Percentiles rank a stretch among this genome's conserved stretches.
phyloP scores from a whole-genome alignment of 768 basidiomycete genomes.

The Multifurca ochricompacta region DNA sequence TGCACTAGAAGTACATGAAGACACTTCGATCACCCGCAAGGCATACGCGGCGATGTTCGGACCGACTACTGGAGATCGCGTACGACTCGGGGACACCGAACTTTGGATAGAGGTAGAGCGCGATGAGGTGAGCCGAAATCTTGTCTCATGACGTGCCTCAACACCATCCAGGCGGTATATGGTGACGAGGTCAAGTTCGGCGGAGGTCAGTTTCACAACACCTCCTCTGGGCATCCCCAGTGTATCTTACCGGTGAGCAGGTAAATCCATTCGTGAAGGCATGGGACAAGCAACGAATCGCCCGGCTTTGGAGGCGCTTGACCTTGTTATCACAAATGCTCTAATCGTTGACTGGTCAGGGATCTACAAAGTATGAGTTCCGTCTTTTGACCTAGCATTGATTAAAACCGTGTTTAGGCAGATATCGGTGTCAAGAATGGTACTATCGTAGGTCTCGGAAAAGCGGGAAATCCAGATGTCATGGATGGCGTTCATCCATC shows the following conservation, averaged over 20 bases:
- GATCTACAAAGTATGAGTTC: conserved; percentile 70
- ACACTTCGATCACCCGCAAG: conserved; percentile 56
- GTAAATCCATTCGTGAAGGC: conserved; percentile 91
- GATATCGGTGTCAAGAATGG: conserved; percentile 91
- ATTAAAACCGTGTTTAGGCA: conserved; percentile 44
- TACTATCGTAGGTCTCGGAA: conserved; percentile 81
- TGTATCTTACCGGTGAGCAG: conserved; percentile 31
- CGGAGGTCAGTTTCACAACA: conserved; percentile 55
- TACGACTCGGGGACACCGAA: conserved; percentile 81
- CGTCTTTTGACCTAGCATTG: not conserved
- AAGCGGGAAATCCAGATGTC: conserved; percentile 92
- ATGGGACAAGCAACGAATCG: conserved; percentile 89
- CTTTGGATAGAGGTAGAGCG: conserved; percentile 91
- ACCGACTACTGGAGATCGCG: conserved; percentile 84
- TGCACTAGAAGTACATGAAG: conserved; percentile 40
- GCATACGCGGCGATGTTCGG: conserved; percentile 93
- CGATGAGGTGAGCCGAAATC: conserved; percentile 47
- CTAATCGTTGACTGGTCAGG: conserved; percentile 92
- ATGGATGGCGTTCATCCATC: conserved; percentile 71
- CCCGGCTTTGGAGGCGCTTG: conserved; percentile 59
- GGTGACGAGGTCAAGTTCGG: conserved; percentile 99
- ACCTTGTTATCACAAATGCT: conserved; percentile 93
- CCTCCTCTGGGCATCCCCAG: not conserved
- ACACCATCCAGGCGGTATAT: conserved; percentile 56
- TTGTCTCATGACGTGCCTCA: not conserved